Evolutionary conservation across 306 rosid genomes (phyloP), one percentile per base, ranked within the genome.

Genomic region (Medicago lupulina): DNA sequence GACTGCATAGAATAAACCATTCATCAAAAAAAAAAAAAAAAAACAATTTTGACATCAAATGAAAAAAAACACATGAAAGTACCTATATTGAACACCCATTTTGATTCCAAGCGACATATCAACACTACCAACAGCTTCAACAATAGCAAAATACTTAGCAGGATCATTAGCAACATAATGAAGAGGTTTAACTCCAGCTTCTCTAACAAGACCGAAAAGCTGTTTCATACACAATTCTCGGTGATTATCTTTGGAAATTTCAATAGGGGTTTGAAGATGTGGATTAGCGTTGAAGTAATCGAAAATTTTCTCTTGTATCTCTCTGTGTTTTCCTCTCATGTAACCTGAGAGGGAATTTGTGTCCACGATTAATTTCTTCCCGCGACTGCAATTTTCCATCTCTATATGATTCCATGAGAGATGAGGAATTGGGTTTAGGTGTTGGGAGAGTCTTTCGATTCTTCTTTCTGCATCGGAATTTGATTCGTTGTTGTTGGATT

Each of bases 61-160:
- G 12, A 61, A 39, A 31, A n/a, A n/a, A n/a, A n/a, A n/a, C n/a
- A 0, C 13, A 38, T 2, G 12, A 61, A 39, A 31, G 7, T 50
- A 94, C 98, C 98, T 95, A 73, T 78, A 95, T 67, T 95, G 98
- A 38, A 95, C 98, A 8, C 98, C 98, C 91, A 87, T 84, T 80
- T 95, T 95, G 73, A 95, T 95, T 47, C 83, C 98, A 1, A 95
- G 93, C 1, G 98, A 95, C 88, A 95, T 87, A 72, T 95, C 98
- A 40, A 95, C 80, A 54, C 92, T 28, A 0, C 98, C 98, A 64
- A 85, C 97, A 14, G 98, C 96, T 78, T 95, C 97, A 70, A 83
- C 21, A 10, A 95, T 73, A 9, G 98, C 92, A 15, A 95, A 92
- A 21, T 92, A 92, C 85, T 83, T 83, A 0, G 85, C 71, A 21